Base-by-base conservation (phyloP, 768 basidiomycete genomes). In the Macrocybe gigantea region DNA sequence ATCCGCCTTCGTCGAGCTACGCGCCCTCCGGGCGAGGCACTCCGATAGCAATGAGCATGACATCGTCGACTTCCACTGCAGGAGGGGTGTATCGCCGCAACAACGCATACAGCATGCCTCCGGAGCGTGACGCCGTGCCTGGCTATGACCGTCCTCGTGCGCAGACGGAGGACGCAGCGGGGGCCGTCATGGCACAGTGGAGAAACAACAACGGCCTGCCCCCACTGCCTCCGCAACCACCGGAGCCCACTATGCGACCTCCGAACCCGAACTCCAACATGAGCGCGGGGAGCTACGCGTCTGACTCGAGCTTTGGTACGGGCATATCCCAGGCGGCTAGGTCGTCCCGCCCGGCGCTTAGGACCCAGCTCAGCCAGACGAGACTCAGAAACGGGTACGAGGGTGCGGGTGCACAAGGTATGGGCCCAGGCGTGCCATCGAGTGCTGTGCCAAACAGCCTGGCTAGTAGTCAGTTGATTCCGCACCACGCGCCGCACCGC, bases 351-450 rank as follows among this genome's bases (percentile, higher is more conserved):
- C 75, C 80, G 12, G 65, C 69, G 14, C 60, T 90, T 14, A 74
- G 85, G 12, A 84, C 77, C 51, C 85, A 91, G 57, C 80, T 83
- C 51, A 88, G 84, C 62, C 80, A 83, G 14, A 80, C 82, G 41
- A 74, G 72, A 46, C 70, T 89, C 32, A 70, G 69, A 49, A 65
- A 68, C 14, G 64, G 71, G 13, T 79, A 85, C 54, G 63, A 45
- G 53, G 55, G 56, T 61, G 9, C 68, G 71, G 13, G 67, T 63
- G 31, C 55, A 53, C 6, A 68, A 40, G 47, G 53, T 45, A 62
- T 57, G 47, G 48, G 49, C 33, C 41, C 59, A 15, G 44, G 59
- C 14, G 8, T 51, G 39, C 48, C 64, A 53, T 7, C 60, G 55
- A 32, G 50, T 22, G 22, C 56, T 7, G 52, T 71, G 3, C 13